Percentiles rank a stretch among this genome's conserved stretches.
phyloP scores from a whole-genome alignment of 2,329 filamentous ascomycete species.

The Diaporthe caulivora region DNA sequence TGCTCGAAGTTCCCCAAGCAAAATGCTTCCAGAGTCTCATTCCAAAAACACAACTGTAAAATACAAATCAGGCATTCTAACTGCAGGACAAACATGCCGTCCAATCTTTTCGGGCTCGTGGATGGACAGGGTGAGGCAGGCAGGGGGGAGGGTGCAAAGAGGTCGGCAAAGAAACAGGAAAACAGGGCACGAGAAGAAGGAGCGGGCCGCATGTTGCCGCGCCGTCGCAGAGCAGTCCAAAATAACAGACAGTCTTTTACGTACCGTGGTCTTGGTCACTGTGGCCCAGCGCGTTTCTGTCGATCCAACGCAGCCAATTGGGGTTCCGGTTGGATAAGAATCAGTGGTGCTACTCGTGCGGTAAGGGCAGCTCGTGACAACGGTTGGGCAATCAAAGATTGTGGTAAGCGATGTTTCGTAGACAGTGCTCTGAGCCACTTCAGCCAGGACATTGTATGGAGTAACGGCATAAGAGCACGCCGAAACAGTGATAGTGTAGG shows the following conservation, averaged over 20 bases:
- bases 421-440: conserved; percentile 17
- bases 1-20: no score
- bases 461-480: conserved; percentile 32
- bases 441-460: conserved; percentile 22
- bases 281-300: conserved; percentile 15
- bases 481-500: conserved; percentile 36
- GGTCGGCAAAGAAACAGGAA: no score
- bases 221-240: not conserved
- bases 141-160: no score
- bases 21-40: not conserved
- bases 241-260: not conserved
- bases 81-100: not conserved
- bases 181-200: no score
- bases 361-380: conserved; percentile 31
- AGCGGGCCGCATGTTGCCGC: no score
- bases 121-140: no score
- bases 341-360: conserved; percentile 15
- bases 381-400: conserved; percentile 24
- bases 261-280: conserved; percentile 9
- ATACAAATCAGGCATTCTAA: not conserved
- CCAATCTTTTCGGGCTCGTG: no score
- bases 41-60: not conserved
- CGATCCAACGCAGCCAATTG: conserved; percentile 19
- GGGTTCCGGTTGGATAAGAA: not conserved
- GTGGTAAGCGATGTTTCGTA: conserved; percentile 22